Percentiles rank a stretch among this genome's conserved stretches.
phyloP scores from a whole-genome alignment of 176 grass and related monocot genomes.

The Oryza australiensis region DNA sequence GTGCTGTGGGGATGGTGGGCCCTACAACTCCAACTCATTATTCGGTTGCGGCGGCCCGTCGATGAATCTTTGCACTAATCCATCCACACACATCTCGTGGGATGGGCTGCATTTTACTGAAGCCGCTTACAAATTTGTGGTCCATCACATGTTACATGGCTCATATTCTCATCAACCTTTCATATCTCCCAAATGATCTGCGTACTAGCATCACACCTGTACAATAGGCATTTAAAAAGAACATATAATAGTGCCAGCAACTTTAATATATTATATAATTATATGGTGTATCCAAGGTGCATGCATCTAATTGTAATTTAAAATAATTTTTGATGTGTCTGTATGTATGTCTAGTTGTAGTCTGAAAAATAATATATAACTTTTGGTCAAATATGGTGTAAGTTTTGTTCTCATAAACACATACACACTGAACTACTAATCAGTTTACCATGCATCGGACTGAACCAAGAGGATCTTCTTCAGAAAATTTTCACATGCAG shows the following conservation, averaged over 20 bases:
- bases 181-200: neutral
- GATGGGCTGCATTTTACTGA: slow-evolving; percentile 14
- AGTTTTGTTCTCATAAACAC: neutral
- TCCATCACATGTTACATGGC: neutral
- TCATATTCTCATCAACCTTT: neutral
- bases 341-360: neutral
- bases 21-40: neutral
- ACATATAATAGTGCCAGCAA: neutral
- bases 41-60: neutral
- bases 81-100: slow-evolving; percentile 19
- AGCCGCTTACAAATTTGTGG: slow-evolving; percentile 12
- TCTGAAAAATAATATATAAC: neutral
- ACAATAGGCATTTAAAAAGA: no score
- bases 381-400: neutral
- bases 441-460: neutral
- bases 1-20: slow-evolving; percentile 29
- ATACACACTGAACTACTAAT: neutral
- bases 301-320: neutral
- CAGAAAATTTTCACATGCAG: neutral
- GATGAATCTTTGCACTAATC: neutral
- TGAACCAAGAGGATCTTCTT: neutral
- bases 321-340: neutral
- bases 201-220: no score
- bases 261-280: neutral
- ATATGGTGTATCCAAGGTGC: neutral